Conservation (phyloP, 768 basidiomycete genomes). For the Xerocomus spinulosus region DNA sequence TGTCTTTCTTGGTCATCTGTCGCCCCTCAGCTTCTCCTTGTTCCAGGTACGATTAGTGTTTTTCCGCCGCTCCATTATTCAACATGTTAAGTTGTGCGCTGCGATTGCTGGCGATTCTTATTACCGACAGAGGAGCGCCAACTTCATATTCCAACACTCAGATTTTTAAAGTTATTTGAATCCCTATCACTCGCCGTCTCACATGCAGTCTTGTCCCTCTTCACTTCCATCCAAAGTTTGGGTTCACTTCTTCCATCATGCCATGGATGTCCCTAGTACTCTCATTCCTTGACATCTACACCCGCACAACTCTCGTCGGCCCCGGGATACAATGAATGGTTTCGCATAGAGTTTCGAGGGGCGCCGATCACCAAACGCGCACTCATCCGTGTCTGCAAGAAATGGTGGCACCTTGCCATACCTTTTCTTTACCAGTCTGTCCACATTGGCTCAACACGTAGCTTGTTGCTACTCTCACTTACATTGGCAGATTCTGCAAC, state of each 20-base stretch:
- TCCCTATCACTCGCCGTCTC: too few relatives aligned
- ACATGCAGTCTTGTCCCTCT: too few relatives aligned
- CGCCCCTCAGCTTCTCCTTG: too few relatives aligned
- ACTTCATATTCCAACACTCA: too few relatives aligned
- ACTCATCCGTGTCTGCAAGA: constrained; percentile 27
- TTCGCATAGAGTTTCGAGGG: constrained; percentile 5
- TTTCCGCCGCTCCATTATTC: too few relatives aligned
- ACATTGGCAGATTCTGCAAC: constrained; percentile 9
- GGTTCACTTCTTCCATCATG: constrained; percentile 19
- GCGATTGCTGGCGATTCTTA: too few relatives aligned
- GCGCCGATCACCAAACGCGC: constrained; percentile 24
- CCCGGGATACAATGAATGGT: constrained; percentile 1
- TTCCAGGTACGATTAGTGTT: too few relatives aligned
- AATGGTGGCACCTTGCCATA: constrained; percentile 25
- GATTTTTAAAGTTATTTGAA: too few relatives aligned
- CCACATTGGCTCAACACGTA: constrained; percentile 17
- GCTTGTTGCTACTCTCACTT: constrained; percentile 14
- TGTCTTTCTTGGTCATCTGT: too few relatives aligned
- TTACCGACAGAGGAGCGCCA: too few relatives aligned
- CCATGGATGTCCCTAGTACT: constrained; percentile 15
- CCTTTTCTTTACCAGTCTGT: constrained; percentile 23
- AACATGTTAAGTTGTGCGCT: too few relatives aligned
- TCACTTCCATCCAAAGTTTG: constrained; percentile 26
- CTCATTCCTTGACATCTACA: constrained; percentile 24
- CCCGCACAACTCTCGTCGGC: constrained; percentile 8